Evolutionary conservation across 352 stramenopile genomes (phyloP).

Genomic region (Pythium biforme): DNA sequence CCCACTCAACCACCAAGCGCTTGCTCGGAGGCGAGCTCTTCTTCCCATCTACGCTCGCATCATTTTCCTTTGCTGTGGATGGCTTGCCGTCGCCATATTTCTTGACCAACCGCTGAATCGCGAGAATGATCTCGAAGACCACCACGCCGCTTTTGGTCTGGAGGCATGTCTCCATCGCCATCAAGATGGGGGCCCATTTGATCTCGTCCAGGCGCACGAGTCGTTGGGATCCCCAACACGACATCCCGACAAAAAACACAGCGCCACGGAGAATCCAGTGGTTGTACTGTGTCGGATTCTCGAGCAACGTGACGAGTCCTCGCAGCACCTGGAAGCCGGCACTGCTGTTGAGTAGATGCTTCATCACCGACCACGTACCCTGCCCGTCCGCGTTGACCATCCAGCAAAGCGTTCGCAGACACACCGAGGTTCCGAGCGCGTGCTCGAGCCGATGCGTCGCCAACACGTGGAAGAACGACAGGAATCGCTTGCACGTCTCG

Average conservation of each 20-base stretch:
- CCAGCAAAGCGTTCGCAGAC: constrained; percentile 74
- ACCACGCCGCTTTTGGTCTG: constrained; percentile 74
- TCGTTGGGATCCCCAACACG: constrained; percentile 83
- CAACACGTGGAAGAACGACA: constrained; percentile 78
- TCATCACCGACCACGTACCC: constrained; percentile 83
- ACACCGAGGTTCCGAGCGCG: constrained; percentile 55
- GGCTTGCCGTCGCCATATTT: constrained; percentile 67
- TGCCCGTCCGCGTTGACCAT: constrained; percentile 84
- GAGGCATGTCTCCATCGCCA: constrained; percentile 60
- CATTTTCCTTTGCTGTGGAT: background rate
- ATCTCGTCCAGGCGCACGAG: constrained; percentile 71
- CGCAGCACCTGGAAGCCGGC: constrained; percentile 70
- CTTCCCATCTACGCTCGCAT: background rate
- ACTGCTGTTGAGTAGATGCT: constrained; percentile 61
- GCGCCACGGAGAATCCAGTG: constrained; percentile 77
- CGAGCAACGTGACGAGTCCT: constrained; percentile 68
- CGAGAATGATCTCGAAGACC: constrained; percentile 87
- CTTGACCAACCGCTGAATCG: constrained; percentile 82
- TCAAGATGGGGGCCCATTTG: constrained; percentile 68
- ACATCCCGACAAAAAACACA: constrained; percentile 89
- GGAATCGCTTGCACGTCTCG: constrained; percentile 66
- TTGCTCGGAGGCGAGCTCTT: background rate
- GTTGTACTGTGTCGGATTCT: constrained; percentile 54
- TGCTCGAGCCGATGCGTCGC: constrained; percentile 57
- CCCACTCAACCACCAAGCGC: constrained; percentile 66